These are phyloP conservation scores for Penicillium freii DNA, from an alignment of 2,329 filamentous ascomycete genomes.

Conservation along the genomic window DNA sequence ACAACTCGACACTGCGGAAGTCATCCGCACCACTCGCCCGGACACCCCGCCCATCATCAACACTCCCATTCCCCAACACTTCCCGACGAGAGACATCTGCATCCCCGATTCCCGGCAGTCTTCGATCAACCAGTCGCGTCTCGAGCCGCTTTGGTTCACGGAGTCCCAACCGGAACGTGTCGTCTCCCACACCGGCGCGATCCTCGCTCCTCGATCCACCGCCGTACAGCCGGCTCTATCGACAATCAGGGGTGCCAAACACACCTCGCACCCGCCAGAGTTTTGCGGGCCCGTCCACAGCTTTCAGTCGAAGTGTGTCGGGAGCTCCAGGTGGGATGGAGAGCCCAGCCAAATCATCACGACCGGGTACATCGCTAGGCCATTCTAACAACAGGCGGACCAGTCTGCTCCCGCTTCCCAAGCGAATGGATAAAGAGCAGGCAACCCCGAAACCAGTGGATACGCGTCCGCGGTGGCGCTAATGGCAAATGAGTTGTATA, in stretches of 20 bases:
- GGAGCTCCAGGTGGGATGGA: slow-evolving; percentile 19
- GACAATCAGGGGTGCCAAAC: slow-evolving; percentile 27
- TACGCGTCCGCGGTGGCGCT: slow-evolving; percentile 40
- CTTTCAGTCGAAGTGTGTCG: slow-evolving; percentile 32
- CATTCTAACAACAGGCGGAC: slow-evolving; percentile 39
- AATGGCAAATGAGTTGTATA: neutral
- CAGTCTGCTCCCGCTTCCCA: slow-evolving; percentile 44
- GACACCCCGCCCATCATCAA: slow-evolving; percentile 40
- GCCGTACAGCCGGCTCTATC: slow-evolving; percentile 43
- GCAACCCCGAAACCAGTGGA: slow-evolving; percentile 27
- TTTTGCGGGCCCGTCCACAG: slow-evolving; percentile 31
- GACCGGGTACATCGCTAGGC: slow-evolving; percentile 42
- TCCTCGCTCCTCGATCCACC: slow-evolving; percentile 40
- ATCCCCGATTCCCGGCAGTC: slow-evolving; percentile 37
- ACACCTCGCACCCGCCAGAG: slow-evolving; percentile 41
- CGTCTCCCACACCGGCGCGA: slow-evolving; percentile 30
- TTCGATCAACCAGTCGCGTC: slow-evolving; percentile 36
- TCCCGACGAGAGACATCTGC: slow-evolving; percentile 44
- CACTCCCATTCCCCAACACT: slow-evolving; percentile 42
- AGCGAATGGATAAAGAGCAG: slow-evolving; percentile 31
- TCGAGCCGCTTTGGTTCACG: slow-evolving; percentile 35
- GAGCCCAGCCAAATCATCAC: slow-evolving; percentile 31
- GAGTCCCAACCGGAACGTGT: slow-evolving; percentile 28
- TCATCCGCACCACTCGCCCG: slow-evolving; percentile 27
- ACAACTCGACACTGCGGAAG: slow-evolving; percentile 55